A percentile compares a stretch with the other conserved stretches of the same genome.
phyloP scores from a whole-genome alignment of 2,329 filamentous ascomycete genomes.

The Plenodomus tracheiphilus region DNA sequence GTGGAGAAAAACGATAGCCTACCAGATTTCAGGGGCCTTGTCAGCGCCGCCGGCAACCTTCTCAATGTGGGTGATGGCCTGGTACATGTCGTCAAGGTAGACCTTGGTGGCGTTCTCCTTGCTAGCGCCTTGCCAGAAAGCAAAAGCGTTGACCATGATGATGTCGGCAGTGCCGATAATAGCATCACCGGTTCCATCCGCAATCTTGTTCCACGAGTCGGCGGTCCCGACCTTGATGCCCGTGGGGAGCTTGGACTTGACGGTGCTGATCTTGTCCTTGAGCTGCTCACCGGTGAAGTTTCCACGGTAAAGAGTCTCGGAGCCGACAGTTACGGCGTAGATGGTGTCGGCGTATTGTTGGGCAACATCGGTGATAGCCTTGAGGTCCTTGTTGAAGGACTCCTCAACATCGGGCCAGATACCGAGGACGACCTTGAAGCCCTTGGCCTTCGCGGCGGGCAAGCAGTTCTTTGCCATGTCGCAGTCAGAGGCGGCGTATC shows the following conservation, averaged over 20 bases:
- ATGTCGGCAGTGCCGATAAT: constrained; percentile 66
- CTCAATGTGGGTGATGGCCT: constrained; percentile 67
- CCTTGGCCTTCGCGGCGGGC: constrained; percentile 66
- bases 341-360: constrained; percentile 60
- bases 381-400: constrained; percentile 64
- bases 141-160: constrained; percentile 69
- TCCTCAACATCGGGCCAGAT: constrained; percentile 69
- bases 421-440: constrained; percentile 69
- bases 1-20: constrained; percentile 46
- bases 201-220: constrained; percentile 73
- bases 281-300: constrained; percentile 66
- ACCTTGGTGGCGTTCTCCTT: constrained; percentile 62
- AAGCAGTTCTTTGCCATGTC: constrained; percentile 65
- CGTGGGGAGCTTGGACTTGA: constrained; percentile 58
- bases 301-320: constrained; percentile 70
- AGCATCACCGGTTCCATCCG: constrained; percentile 68
- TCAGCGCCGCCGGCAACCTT: constrained; percentile 57
- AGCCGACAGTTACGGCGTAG: constrained; percentile 71
- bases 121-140: constrained; percentile 70
- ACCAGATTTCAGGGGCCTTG: constrained; percentile 64
- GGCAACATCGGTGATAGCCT: constrained; percentile 57
- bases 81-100: constrained; percentile 69
- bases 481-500: constrained; percentile 70
- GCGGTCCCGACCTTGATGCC: constrained; percentile 66
- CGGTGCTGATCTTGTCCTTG: constrained; percentile 63